Evolutionary conservation across 306 rosid genomes (phyloP).

Genomic region (Spatholobus suberectus): DNA sequence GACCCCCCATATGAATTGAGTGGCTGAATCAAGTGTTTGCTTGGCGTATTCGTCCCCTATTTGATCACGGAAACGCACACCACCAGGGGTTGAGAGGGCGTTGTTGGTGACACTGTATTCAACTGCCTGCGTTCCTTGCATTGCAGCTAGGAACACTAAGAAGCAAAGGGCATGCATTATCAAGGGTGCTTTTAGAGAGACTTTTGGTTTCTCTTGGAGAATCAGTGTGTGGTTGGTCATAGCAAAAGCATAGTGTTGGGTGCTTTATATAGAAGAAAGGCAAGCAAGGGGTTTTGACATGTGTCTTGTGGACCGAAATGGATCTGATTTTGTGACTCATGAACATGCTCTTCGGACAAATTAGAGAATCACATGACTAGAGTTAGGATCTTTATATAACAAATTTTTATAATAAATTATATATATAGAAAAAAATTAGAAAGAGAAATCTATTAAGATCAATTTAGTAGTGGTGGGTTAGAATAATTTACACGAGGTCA

Average conservation of each 20-base stretch:
- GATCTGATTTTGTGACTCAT: no score
- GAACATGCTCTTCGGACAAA: no score
- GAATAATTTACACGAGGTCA: no score
- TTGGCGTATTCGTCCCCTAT: slow-evolving; percentile 34
- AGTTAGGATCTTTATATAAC: no score
- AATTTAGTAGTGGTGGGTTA: no score
- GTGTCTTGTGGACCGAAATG: no score
- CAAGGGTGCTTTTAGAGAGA: slow-evolving; percentile 14
- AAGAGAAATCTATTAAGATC: no score
- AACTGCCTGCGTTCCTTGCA: slow-evolving; percentile 42
- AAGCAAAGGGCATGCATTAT: slow-evolving; percentile 25
- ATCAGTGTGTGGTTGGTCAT: not conserved
- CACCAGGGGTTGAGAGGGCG: slow-evolving; percentile 51
- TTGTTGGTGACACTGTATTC: slow-evolving; percentile 49
- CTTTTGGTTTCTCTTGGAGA: no score
- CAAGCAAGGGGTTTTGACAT: no score
- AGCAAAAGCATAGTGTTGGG: not conserved
- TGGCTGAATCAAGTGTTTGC: slow-evolving; percentile 43
- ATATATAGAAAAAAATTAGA: no score
- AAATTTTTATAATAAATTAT: no score
- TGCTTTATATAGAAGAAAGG: not conserved
- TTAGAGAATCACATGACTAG: no score
- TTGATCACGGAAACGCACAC: slow-evolving; percentile 47
- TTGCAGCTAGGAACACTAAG: slow-evolving; percentile 32
- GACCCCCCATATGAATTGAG: slow-evolving; percentile 44